These are phyloP conservation scores for Hortiboletus flavorubellus DNA, from an alignment of 768 basidiomycete genomes.

Conservation along the genomic window DNA sequence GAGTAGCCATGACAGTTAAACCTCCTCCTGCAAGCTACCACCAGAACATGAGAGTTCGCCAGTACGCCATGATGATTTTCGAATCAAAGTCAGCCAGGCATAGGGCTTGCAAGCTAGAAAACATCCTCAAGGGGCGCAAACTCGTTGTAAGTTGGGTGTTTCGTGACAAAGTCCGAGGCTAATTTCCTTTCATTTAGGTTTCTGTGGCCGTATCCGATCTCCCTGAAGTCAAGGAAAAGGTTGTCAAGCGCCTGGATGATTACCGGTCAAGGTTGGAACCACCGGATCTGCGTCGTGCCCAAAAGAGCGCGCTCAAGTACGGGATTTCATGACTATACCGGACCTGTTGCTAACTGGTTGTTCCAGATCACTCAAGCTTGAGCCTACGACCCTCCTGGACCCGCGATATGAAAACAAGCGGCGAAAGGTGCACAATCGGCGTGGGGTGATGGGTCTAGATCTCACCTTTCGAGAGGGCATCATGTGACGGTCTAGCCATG, in stretches of 20 bases:
- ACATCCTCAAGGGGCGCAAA: conserved; percentile 35
- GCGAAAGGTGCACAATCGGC: conserved; percentile 3
- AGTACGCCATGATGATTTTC: conserved; percentile 55
- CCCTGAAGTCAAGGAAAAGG: conserved; percentile 33
- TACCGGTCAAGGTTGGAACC: conserved; percentile 20
- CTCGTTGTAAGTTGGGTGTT: conserved; percentile 39
- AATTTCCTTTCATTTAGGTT: conserved; percentile 18
- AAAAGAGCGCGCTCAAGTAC: conserved; percentile 23
- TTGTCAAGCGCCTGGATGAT: conserved; percentile 22
- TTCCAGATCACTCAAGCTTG: conserved; percentile 23
- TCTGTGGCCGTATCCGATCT: conserved; percentile 29
- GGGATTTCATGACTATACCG: neutral
- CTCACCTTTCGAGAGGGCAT: conserved; percentile 17
- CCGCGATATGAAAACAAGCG: neutral
- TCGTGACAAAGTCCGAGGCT: neutral
- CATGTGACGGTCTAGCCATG: conserved; percentile 13
- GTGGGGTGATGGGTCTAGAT: conserved; percentile 6
- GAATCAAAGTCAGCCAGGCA: conserved; percentile 32
- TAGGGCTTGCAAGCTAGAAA: conserved; percentile 42
- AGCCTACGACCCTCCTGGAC: conserved; percentile 29
- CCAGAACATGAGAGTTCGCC: conserved; percentile 39
- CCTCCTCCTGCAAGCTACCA: conserved; percentile 25
- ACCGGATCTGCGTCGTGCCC: conserved; percentile 20
- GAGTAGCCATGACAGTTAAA: conserved; percentile 27
- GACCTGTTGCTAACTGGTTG: conserved; percentile 1